Base-by-base conservation (phyloP, 139 green algal genomes). In the Micromonas commoda region DNA sequence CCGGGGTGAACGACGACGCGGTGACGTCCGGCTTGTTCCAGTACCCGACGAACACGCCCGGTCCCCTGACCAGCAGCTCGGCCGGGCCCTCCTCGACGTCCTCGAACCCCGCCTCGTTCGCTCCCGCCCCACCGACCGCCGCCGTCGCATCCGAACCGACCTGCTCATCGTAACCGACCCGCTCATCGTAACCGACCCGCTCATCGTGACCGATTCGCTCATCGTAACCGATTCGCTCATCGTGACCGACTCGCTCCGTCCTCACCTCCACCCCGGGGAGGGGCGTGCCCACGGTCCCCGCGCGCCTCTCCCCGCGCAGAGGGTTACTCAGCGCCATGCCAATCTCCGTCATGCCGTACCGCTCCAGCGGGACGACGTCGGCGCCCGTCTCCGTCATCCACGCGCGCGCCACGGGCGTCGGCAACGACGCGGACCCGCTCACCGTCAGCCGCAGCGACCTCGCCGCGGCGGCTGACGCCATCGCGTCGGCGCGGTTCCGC, bases 331-430 rank as follows among this genome's bases (percentile, higher is more conserved):
- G 83, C 21, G 91, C 88, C 95, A 99, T 98, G 72, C 94, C 94
- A 0, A 93, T 93, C 85, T 99, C 95, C 0, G 93, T 98, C 95
- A 98, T 98, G 60, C 95, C 95, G 73, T 99, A 99, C 45, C 95
- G 82, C 82, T 99, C 95, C 72, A 99, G 84, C 72, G 97, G 88
- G 64, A 60, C 33, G 13, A 77, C 52, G 31, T 37, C 21, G n/a
- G 23, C 38, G 3, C 81, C 81, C 1, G 79, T 84, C 37, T 87
- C 51, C n/a, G 33, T 53, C 64, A 85, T 75, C 91, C 91, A 97
- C 34, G 64, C 65, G 35, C 89, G 34, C 84, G 96, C 89, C 65
- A 96, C 71, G 9, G 89, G 84, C 38, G 90, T 54, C 0, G 95
- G 95, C 78, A 91, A 97, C 32, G 95, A 90, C 23, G 93, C 90